Base-by-base conservation (phyloP, 805 yeast species). In the Saccharomycopsis fibuligera region DNA sequence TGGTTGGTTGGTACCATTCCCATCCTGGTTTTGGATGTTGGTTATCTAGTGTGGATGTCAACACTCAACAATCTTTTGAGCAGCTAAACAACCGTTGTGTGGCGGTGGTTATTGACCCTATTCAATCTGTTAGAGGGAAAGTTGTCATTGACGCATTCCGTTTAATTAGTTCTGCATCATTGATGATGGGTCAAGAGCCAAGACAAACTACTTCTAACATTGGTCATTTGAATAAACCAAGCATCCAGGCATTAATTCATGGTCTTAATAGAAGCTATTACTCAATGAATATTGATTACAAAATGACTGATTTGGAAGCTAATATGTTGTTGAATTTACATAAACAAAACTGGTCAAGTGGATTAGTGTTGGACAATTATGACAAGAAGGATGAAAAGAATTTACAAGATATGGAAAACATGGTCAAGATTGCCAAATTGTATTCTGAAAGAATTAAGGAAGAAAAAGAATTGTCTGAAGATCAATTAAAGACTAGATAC, bases 21-120 rank as follows among this genome's bases (percentile, higher is more conserved):
- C 99, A 93, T 68, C 99, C 99, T 3, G 99, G 99, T 16, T 93
- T 91, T 65, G 99, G 99, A n/a, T 93, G 99, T 72, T 93, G 99
- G 99, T 75, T 93, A 58, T 90, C 98, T 10, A 81, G 90, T 25
- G 98, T 93, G 25, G 99, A 93, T 76, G 95, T 93, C 53, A 88
- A 89, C 66, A 93, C 99, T 2, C 99, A 93, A 64, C 96, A 91
- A 65, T 87, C 96, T 31, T 93, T 93, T 62, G 99, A 93, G 65
- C 97, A 89, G 67, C 79, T 93, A 66, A 91, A 91, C 65, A 83
- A 83, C 55, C 76, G 99, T 58, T 96, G 99, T 0, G 99, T 93
- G 35, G 99, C 99, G 1, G 99, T 93, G 29, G 99, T 93, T 36
- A 84, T 93, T 53, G 99, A 93, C 66, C 99, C 99, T 41, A 93